Evolutionary conservation across 2,329 filamentous ascomycete species (phyloP).

Genomic region (Zymoseptoria passerinii): DNA sequence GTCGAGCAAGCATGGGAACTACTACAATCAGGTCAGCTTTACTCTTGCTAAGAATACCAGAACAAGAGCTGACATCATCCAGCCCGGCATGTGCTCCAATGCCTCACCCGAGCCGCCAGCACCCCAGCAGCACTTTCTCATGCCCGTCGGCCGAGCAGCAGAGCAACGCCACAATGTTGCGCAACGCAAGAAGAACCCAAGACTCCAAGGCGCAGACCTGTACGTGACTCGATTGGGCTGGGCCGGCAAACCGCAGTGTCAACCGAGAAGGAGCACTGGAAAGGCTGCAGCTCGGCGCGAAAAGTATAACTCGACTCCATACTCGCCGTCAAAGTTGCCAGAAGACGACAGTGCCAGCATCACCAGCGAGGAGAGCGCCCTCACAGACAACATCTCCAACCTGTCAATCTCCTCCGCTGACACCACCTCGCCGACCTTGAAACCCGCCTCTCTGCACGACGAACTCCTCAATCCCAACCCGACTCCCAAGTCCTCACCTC

Average conservation of each 20-base stretch:
- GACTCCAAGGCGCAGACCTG: slow-evolving; percentile 43
- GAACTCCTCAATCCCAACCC: slow-evolving; percentile 33
- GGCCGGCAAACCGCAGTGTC: slow-evolving; percentile 9
- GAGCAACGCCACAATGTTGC: slow-evolving; percentile 19
- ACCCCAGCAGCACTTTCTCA: slow-evolving; percentile 17
- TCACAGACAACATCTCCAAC: slow-evolving; percentile 8
- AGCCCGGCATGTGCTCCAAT: background rate
- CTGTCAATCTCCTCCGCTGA: slow-evolving; percentile 11
- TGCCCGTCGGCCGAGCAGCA: slow-evolving; percentile 24
- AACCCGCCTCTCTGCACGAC: slow-evolving; percentile 40
- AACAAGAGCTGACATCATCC: background rate
- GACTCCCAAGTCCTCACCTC: slow-evolving; percentile 2
- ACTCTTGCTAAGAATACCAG: background rate
- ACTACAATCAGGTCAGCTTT: slow-evolving; percentile 19
- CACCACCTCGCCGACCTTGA: background rate
- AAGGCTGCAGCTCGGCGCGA: background rate
- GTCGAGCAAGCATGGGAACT: slow-evolving; percentile 16
- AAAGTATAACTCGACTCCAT: background rate
- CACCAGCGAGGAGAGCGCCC: background rate
- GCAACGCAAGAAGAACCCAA: slow-evolving; percentile 40
- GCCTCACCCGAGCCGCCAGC: background rate
- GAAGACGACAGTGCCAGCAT: background rate
- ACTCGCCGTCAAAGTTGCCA: background rate
- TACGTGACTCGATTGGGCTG: slow-evolving; percentile 42
- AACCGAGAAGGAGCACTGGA: slow-evolving; percentile 1